Evolutionary conservation across 768 basidiomycete species (phyloP), one percentile per base, ranked within the genome.

Genomic region (Agaricus sinodeliciosus): DNA sequence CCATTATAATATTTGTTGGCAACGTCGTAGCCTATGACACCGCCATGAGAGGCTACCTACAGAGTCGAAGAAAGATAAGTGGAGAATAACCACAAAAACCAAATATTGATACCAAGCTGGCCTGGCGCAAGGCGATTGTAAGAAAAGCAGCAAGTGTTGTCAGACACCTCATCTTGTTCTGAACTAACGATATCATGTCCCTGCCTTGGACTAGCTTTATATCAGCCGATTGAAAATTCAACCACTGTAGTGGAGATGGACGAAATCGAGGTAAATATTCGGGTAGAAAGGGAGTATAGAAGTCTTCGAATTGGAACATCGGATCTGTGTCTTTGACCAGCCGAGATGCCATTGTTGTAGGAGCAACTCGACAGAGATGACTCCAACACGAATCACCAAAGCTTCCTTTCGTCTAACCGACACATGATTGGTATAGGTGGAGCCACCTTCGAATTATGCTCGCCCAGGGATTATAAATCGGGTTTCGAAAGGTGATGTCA

Each of bases 1-100:
- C 35, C 34, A 39, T 25, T 19, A 3, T 43, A 49, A 22, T 18
- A 54, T 63, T 42, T 49, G 65, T 67, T 65, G 12, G 63, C 64
- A 57, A 69, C 68, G 16, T 63, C 59, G 55, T 70, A 71, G 40
- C 67, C 67, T 48, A 64, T 67, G 31, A 71, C 70, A 59, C 70
- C 68, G 51, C 69, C 69, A 56, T 71, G 69, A n/a, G 69, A 69
- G 51, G 62, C 60, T 25, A 55, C 68, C 58, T 66, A 63, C 22
- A 62, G 57, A n/a, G n/a, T 68, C 59, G 49, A 68, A 51, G 16
- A 25, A 8, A 18, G 37, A 12, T 53, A 19, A 46, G 43, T 7
- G 5, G 13, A n/a, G 11, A 41, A 16, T 8, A 31, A 4, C 11
- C 13, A 31, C 13, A 27, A 2, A 39, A 35, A 7, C 25, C 34